phyloP scores from a whole-genome alignment of 2,329 filamentous ascomycete genomes.

The Fusarium begoniae region DNA sequence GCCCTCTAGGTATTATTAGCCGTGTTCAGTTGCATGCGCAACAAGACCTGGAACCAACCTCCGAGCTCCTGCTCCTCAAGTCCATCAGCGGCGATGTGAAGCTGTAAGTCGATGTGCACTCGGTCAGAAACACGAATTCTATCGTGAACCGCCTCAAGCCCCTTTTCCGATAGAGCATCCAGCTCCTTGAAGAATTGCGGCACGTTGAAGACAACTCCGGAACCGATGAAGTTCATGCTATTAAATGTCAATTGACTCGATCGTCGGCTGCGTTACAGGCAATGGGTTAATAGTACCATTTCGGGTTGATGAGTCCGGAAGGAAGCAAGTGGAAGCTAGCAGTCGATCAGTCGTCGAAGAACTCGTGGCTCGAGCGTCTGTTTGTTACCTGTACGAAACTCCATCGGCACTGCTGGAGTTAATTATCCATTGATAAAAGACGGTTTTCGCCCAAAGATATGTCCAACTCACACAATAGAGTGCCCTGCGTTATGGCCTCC shows the following conservation, averaged over 20 bases:
- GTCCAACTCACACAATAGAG: neutral
- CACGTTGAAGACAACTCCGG: constrained; percentile 73
- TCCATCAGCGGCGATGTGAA: constrained; percentile 5
- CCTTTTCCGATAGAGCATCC: constrained; percentile 50
- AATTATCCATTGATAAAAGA: neutral
- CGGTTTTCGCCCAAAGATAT: neutral
- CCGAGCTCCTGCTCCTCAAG: constrained; percentile 14
- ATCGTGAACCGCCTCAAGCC: constrained; percentile 35
- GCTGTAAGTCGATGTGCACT: neutral
- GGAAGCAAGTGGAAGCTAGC: constrained; percentile 68
- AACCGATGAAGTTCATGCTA: constrained; percentile 75
- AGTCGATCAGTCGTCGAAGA: neutral
- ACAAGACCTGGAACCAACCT: neutral
- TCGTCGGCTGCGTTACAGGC: neutral
- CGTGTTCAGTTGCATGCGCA: neutral
- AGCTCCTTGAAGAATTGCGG: constrained; percentile 55
- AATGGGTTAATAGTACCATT: constrained; percentile 46
- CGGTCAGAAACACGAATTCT: constrained; percentile 8
- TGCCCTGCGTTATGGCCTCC: neutral
- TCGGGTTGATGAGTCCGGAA: constrained; percentile 76
- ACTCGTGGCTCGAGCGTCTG: neutral
- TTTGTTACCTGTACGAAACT: constrained; percentile 43
- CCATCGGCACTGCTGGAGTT: constrained; percentile 42
- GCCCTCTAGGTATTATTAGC: neutral
- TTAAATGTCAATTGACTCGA: neutral